phyloP scores from a whole-genome alignment of 225 moss, liverwort and hornwort species.

The Neckera pumila region DNA sequence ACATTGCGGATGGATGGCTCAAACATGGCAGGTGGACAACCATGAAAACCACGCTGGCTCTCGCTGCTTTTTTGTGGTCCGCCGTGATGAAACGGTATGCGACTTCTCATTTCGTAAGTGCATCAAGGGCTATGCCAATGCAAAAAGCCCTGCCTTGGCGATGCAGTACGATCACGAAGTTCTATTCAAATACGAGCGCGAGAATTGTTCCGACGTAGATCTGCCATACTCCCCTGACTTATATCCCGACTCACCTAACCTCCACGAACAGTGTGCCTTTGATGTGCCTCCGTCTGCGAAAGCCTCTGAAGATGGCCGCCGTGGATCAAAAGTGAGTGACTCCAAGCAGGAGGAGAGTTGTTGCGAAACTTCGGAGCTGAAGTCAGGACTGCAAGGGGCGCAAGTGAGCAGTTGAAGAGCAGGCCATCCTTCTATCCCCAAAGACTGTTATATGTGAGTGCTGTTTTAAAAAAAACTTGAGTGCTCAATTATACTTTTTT shows the following conservation, averaged over 20 bases:
- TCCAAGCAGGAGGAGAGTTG: conserved; percentile 28
- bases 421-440: not conserved
- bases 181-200: conserved; percentile 15
- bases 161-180: conserved; percentile 36
- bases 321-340: not conserved
- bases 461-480: not conserved
- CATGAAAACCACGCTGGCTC: conserved; percentile 39
- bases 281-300: not conserved
- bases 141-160: conserved; percentile 33
- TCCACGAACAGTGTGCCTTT: not conserved
- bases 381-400: not conserved
- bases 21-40: conserved; percentile 56
- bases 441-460: not conserved
- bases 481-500: not conserved
- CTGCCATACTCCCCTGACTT: conserved; percentile 1
- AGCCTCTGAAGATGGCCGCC: conserved; percentile 1
- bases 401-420: not conserved
- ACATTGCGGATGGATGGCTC: conserved; percentile 1
- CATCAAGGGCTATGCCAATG: conserved; percentile 32
- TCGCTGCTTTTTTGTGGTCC: conserved; percentile 73
- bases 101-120: conserved; percentile 87
- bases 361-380: conserved; percentile 38
- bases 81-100: conserved; percentile 41
- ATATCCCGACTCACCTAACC: not conserved
- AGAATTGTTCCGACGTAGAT: conserved; percentile 3